Evolutionary conservation across 2,329 filamentous ascomycete species (phyloP).

Genomic region (Fusarium veterinarium): DNA sequence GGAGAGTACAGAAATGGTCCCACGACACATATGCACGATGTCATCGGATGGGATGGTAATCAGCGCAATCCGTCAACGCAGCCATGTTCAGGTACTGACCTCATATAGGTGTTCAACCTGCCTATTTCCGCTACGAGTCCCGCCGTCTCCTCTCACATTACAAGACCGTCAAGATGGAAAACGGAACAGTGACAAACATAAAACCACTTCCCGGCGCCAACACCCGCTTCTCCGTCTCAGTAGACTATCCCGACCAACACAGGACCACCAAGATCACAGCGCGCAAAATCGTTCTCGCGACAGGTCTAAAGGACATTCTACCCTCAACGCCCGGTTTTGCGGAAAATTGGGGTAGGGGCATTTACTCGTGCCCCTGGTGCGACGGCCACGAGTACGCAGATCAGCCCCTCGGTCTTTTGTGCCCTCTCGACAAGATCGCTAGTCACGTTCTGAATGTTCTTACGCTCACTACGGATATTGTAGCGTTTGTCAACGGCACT

Average conservation of each 20-base stretch:
- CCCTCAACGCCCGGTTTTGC: constrained; percentile 65
- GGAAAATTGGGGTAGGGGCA: constrained; percentile 68
- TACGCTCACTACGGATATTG: constrained; percentile 65
- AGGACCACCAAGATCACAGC: constrained; percentile 53
- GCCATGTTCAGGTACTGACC: neutral
- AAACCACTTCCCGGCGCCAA: constrained; percentile 50
- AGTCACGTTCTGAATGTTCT: constrained; percentile 62
- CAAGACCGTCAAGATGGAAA: constrained; percentile 59
- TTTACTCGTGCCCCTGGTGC: constrained; percentile 75
- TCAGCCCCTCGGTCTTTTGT: constrained; percentile 66
- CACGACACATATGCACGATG: constrained; percentile 71
- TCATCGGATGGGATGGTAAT: constrained; percentile 68
- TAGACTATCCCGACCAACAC: constrained; percentile 20
- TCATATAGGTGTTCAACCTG: constrained; percentile 61
- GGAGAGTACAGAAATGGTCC: constrained; percentile 67
- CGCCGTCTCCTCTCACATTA: constrained; percentile 65
- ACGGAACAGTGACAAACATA: constrained; percentile 63
- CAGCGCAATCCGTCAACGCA: no score
- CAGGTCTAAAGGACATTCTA: constrained; percentile 66
- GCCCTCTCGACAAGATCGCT: constrained; percentile 56
- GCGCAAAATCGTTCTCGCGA: constrained; percentile 67
- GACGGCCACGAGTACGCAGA: constrained; percentile 72
- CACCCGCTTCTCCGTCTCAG: constrained; percentile 59
- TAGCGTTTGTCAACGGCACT: constrained; percentile 70
- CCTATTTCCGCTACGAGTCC: constrained; percentile 65